phyloP scores from a whole-genome alignment of 176 grass and related monocot species.

The Hordeum vulgare region MorexV3_pseudomolecules_assembly NC_058523.1:23683479-23683978 shows the following conservation, averaged over 20 bases:
- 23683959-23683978: too few relatives aligned
- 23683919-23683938: not conserved
- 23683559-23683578: too few relatives aligned
- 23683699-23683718: too few relatives aligned
- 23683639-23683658: not conserved
- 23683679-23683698: not conserved
- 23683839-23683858: not conserved
- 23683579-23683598: not conserved
- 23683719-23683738: not conserved
- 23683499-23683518: too few relatives aligned
- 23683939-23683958: not conserved
- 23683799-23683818: not conserved
- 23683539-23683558: too few relatives aligned
- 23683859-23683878: not conserved
- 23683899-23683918: not conserved
- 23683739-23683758: not conserved
- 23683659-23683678: not conserved
- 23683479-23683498: too few relatives aligned
- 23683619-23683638: not conserved
- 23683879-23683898: not conserved
- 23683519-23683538: too few relatives aligned
- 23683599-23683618: not conserved
- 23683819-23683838: not conserved
- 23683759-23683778: not conserved
- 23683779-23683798: not conserved